phyloP scores from a whole-genome alignment of 805 yeast species.

The Saccharomyces eubayanus region DNA sequence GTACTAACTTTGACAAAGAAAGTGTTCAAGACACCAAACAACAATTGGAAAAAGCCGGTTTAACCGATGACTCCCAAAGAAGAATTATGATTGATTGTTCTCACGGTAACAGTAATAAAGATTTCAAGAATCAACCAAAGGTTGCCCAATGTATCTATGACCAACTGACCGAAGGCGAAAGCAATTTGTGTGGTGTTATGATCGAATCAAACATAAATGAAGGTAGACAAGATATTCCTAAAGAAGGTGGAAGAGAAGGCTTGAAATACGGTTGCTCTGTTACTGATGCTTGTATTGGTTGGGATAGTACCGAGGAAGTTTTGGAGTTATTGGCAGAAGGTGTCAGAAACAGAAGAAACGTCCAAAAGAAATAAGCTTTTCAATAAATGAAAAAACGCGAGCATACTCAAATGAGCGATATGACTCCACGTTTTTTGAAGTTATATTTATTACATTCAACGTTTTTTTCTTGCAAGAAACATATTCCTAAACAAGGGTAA shows the following conservation, averaged over 20 bases:
- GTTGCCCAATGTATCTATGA: slow-evolving; percentile 72
- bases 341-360: slow-evolving; percentile 64
- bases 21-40: slow-evolving; percentile 60
- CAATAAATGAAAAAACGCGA: not conserved
- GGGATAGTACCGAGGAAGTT: slow-evolving; percentile 75
- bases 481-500: not conserved
- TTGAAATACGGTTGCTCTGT: slow-evolving; percentile 89
- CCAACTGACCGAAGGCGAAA: slow-evolving; percentile 71
- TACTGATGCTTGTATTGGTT: slow-evolving; percentile 95
- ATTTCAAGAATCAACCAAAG: slow-evolving; percentile 86
- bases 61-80: slow-evolving; percentile 40
- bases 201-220: slow-evolving; percentile 87
- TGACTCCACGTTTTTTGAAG: not conserved
- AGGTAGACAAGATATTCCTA: slow-evolving; percentile 89
- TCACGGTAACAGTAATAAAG: slow-evolving; percentile 89
- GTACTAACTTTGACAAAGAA: slow-evolving; percentile 80
- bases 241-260: slow-evolving; percentile 62
- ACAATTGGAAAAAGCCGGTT: slow-evolving; percentile 45
- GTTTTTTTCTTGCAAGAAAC: not conserved
- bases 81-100: slow-evolving; percentile 95
- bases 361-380: slow-evolving; percentile 14
- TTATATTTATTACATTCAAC: not conserved
- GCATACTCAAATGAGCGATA: not conserved
- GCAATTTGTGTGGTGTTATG: slow-evolving; percentile 85
- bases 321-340: slow-evolving; percentile 68